A percentile compares a stretch with the other conserved stretches of the same genome.
These are phyloP conservation scores for Hericium coralloides DNA, from an alignment of 768 basidiomycete genomes.

Conservation along the genomic window DNA sequence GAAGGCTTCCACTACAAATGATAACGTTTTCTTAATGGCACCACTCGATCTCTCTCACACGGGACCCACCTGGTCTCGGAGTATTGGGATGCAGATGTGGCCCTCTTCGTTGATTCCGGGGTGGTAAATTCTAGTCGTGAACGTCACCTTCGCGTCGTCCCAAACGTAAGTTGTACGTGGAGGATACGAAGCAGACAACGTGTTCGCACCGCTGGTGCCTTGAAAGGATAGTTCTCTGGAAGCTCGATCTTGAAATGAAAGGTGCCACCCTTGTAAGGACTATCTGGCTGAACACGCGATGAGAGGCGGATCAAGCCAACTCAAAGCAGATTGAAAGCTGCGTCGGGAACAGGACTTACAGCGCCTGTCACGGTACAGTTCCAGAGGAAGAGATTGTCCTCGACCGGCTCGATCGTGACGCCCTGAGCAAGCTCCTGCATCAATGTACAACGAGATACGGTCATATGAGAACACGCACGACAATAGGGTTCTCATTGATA, in stretches of 20 bases:
- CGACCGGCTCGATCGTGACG: slow-evolving; percentile 49
- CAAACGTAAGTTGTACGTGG: background rate
- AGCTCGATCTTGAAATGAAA: slow-evolving; percentile 68
- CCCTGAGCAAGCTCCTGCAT: slow-evolving; percentile 33
- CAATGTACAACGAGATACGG: slow-evolving; percentile 1
- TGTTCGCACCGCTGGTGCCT: slow-evolving; percentile 59
- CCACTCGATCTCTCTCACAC: background rate
- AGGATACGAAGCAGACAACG: background rate
- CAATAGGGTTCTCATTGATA: slow-evolving; percentile 52
- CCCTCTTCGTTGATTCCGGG: slow-evolving; percentile 89
- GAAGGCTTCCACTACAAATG: slow-evolving; percentile 76
- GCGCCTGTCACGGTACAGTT: slow-evolving; percentile 32
- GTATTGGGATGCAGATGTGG: slow-evolving; percentile 72
- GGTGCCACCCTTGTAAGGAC: slow-evolving; percentile 77
- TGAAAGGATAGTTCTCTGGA: slow-evolving; percentile 82
- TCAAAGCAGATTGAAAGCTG: too few relatives aligned
- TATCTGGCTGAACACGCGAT: slow-evolving; percentile 42
- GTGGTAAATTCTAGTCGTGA: slow-evolving; percentile 83
- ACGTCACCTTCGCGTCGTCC: slow-evolving; percentile 49
- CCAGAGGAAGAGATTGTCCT: slow-evolving; percentile 73
- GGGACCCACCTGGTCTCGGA: slow-evolving; percentile 67
- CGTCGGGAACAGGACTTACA: background rate
- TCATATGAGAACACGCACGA: slow-evolving; percentile 33
- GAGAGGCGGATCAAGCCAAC: too few relatives aligned
- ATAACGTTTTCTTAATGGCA: slow-evolving; percentile 3